phyloP scores from a whole-genome alignment of 179 eudicot species.

The Spinacia oleracea region DNA sequence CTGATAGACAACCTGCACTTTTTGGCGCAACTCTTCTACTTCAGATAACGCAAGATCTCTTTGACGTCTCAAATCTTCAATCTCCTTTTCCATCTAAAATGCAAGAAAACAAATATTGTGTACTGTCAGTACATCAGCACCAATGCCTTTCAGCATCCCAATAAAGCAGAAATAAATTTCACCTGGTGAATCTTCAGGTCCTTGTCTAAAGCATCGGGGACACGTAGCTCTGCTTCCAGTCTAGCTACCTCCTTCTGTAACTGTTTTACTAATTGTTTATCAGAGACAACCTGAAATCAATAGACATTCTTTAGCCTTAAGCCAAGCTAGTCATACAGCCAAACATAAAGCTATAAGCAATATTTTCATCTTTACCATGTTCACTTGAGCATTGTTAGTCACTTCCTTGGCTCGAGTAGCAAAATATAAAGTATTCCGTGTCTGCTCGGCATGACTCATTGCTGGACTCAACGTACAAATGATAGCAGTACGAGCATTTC shows the following conservation, averaged over 20 bases:
- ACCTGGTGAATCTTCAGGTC: conserved; percentile 84
- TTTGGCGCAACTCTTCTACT: conserved; percentile 71
- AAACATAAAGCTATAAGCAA: background rate
- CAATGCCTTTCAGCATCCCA: background rate
- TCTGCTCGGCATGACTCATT: conserved; percentile 70
- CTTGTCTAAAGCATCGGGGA: conserved; percentile 78
- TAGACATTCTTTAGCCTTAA: background rate
- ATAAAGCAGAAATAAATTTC: background rate
- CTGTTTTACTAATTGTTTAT: conserved; percentile 90
- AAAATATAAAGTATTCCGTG: conserved; percentile 73
- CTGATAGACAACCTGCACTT: conserved; percentile 47
- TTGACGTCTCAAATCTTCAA: conserved; percentile 82
- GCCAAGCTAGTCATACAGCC: background rate
- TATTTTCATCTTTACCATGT: conserved; percentile 57
- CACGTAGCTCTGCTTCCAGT: conserved; percentile 82
- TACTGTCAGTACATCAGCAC: background rate
- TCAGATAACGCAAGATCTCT: conserved; percentile 76
- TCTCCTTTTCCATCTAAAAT: conserved; percentile 72
- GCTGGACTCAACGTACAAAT: conserved; percentile 97
- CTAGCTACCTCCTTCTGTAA: conserved; percentile 98
- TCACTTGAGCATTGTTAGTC: conserved; percentile 91
- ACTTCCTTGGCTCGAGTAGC: conserved; percentile 96
- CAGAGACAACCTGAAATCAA: conserved; percentile 75
- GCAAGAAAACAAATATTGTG: background rate
- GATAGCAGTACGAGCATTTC: conserved; percentile 97